These are phyloP conservation scores for Pisolithus marmoratus DNA, from an alignment of 768 basidiomycete species.

Conservation along the genomic window DNA sequence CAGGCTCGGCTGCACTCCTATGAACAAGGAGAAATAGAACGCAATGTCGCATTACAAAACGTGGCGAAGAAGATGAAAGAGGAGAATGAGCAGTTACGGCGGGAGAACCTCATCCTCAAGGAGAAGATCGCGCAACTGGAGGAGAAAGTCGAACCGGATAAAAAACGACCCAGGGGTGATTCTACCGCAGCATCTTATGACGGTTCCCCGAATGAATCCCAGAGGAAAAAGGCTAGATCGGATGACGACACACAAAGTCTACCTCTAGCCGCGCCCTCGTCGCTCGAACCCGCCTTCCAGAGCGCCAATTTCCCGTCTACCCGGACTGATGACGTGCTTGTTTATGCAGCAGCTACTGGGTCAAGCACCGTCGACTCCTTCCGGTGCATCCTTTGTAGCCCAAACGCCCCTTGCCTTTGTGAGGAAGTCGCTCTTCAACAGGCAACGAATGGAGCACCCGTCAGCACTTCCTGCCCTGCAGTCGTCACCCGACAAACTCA, in stretches of 20 bases:
- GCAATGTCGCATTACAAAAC: conserved; percentile 77
- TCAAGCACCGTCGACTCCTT: conserved; percentile 28
- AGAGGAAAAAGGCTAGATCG: conserved; percentile 35
- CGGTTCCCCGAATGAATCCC: conserved; percentile 18
- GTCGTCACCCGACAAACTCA: conserved; percentile 9
- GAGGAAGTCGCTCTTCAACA: conserved; percentile 57
- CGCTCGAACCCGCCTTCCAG: conserved; percentile 36
- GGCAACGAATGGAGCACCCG: conserved; percentile 19
- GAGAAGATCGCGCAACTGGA: conserved; percentile 39
- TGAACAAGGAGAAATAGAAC: conserved; percentile 87
- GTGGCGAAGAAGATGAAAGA: conserved; percentile 82
- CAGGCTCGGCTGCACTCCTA: conserved; percentile 81
- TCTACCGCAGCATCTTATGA: conserved; percentile 30
- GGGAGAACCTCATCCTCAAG: conserved; percentile 60
- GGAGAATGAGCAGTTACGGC: conserved; percentile 71
- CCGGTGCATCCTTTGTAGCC: conserved; percentile 70
- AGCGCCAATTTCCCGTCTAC: conserved; percentile 29
- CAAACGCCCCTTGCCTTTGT: conserved; percentile 70
- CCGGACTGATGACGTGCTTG: conserved; percentile 29
- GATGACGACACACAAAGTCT: conserved; percentile 18
- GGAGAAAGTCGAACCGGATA: conserved; percentile 32
- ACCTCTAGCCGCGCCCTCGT: conserved; percentile 34
- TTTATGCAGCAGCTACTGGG: conserved; percentile 28
- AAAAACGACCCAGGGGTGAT: conserved; percentile 58
- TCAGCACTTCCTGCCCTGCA: conserved; percentile 2